Conservation (phyloP, 2,329 filamentous ascomycete species). For the Arthrobotrys pseudoclavata region DNA sequence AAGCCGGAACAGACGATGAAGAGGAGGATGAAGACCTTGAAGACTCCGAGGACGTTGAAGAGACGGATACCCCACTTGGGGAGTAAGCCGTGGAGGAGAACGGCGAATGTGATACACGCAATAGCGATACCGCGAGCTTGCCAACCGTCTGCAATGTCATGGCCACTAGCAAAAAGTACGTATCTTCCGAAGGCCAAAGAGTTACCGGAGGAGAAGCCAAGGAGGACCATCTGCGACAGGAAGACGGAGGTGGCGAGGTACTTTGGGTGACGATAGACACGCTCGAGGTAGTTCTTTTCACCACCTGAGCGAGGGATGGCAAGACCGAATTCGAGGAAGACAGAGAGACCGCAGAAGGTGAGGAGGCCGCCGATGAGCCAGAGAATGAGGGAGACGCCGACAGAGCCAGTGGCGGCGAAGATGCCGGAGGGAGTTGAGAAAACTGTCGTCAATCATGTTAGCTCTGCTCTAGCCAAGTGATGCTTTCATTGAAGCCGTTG, state of each 20-base stretch:
- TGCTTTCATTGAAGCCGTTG: background rate
- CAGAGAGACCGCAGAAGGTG: slow-evolving; percentile 73
- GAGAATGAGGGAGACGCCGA: slow-evolving; percentile 71
- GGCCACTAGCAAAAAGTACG: slow-evolving; percentile 71
- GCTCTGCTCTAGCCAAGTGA: background rate
- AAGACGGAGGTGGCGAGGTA: slow-evolving; percentile 74
- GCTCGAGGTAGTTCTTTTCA: slow-evolving; percentile 77
- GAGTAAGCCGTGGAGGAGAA: slow-evolving; percentile 70
- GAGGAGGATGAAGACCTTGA: slow-evolving; percentile 74
- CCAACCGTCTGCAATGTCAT: slow-evolving; percentile 70
- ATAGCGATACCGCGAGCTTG: slow-evolving; percentile 72
- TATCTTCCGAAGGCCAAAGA: slow-evolving; percentile 74
- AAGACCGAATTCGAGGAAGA: slow-evolving; percentile 76
- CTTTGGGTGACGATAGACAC: slow-evolving; percentile 73
- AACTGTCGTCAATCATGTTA: slow-evolving; percentile 63
- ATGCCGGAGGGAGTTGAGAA: slow-evolving; percentile 74
- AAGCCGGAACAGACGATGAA: slow-evolving; percentile 75
- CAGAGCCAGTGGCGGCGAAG: slow-evolving; percentile 71
- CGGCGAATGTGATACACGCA: slow-evolving; percentile 71
- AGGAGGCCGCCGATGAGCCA: slow-evolving; percentile 73
- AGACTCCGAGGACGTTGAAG: slow-evolving; percentile 73
- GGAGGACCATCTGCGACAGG: slow-evolving; percentile 74
- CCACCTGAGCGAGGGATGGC: slow-evolving; percentile 75
- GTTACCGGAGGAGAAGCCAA: slow-evolving; percentile 74
- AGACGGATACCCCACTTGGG: slow-evolving; percentile 74